Evolutionary conservation across 805 yeast genomes (phyloP).

Genomic region (Zygosaccharomyces lentus): DNA sequence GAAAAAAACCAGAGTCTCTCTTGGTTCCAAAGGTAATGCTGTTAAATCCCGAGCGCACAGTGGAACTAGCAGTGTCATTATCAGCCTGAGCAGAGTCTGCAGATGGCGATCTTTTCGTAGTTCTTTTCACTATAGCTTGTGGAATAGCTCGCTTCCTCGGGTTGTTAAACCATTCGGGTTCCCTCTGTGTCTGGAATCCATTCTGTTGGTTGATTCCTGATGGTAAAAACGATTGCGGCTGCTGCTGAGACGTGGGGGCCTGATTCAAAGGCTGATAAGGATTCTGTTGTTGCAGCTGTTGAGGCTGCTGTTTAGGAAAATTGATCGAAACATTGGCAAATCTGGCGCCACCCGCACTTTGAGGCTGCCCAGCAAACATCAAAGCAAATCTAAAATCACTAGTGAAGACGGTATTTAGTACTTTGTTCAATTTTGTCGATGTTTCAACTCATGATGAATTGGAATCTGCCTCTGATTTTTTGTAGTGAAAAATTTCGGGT

Average conservation of each 20-base stretch:
- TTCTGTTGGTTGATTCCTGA: constrained; percentile 30
- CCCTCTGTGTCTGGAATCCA: constrained; percentile 15
- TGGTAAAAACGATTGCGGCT: constrained; percentile 19
- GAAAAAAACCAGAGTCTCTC: constrained; percentile 19
- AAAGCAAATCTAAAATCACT: background rate
- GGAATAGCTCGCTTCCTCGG: constrained; percentile 48
- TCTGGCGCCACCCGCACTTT: constrained; percentile 12
- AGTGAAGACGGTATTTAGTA: background rate
- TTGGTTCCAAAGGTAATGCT: constrained; percentile 39
- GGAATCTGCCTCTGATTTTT: background rate
- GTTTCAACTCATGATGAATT: background rate
- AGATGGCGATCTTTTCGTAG: constrained; percentile 20
- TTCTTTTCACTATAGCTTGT: constrained; percentile 43
- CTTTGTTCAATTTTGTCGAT: background rate
- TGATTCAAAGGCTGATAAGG: constrained; percentile 10
- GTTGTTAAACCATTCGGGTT: constrained; percentile 39
- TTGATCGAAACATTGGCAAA: constrained; percentile 24
- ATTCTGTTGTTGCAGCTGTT: constrained; percentile 17
- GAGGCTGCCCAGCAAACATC: constrained; percentile 15
- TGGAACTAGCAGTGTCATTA: constrained; percentile 8
- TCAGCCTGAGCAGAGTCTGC: constrained; percentile 11
- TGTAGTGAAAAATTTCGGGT: constrained; percentile 6
- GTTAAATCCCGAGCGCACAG: constrained; percentile 34
- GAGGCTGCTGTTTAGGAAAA: constrained; percentile 23
- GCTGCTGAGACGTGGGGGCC: constrained; percentile 33